These are phyloP conservation scores for Erythrophleum ivorense DNA, from an alignment of 331 rosid genomes.

Conservation along the genomic window DNA sequence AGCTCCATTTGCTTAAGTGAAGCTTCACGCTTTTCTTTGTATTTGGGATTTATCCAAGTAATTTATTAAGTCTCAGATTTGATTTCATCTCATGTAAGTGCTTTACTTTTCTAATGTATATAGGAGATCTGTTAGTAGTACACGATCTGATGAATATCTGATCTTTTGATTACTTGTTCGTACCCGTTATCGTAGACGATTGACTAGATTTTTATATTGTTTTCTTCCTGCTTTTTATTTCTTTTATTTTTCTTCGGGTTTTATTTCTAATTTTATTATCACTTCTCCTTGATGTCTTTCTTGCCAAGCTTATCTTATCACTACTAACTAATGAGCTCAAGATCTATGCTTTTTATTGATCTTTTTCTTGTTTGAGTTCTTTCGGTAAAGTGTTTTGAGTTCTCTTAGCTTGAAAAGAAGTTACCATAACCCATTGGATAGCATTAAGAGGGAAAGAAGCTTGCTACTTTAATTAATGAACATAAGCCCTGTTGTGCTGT, in stretches of 20 bases:
- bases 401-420: no score
- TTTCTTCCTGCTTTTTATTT: background rate
- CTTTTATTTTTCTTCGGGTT: background rate
- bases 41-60: no score
- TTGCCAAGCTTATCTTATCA: no score
- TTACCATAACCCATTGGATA: no score
- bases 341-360: conserved; percentile 3
- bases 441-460: no score
- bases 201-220: background rate
- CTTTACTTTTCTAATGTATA: background rate
- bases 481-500: no score
- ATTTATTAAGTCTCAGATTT: conserved; percentile 6
- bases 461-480: background rate
- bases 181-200: background rate
- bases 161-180: conserved; percentile 17
- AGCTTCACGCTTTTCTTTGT: no score
- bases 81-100: conserved; percentile 25
- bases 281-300: background rate
- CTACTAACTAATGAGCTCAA: background rate
- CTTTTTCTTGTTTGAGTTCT: background rate
- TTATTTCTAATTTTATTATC: background rate
- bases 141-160: conserved; percentile 36
- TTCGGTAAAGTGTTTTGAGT: no score
- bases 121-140: conserved; percentile 41
- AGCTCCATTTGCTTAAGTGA: no score